Conservation (phyloP, 2,329 filamentous ascomycete genomes). For the Xylariaceae sp. region DNA sequence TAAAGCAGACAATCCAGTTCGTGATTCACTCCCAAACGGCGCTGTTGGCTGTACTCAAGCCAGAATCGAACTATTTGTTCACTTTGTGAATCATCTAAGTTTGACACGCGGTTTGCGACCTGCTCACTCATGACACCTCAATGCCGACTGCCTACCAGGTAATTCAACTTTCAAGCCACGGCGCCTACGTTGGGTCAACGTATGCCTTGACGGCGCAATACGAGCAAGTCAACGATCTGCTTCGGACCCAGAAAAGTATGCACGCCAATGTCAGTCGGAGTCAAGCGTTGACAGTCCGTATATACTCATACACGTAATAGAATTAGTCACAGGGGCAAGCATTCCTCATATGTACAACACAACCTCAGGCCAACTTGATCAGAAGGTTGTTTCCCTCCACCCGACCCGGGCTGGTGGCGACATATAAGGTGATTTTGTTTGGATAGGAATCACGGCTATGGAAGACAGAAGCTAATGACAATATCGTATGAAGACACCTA, state of each 20-base stretch:
- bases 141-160: constrained; percentile 8
- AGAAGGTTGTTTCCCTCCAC: not conserved
- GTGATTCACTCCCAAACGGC: not conserved
- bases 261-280: constrained; percentile 11
- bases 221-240: constrained; percentile 15
- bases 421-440: not conserved
- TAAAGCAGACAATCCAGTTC: not conserved
- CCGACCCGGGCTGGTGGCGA: not conserved
- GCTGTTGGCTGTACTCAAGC: not conserved
- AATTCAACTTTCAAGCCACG: constrained; percentile 5
- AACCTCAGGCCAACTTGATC: not conserved
- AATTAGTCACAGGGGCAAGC: not conserved
- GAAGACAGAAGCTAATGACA: not conserved
- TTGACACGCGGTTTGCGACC: not conserved
- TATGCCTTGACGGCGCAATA: constrained; percentile 5
- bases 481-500: constrained; percentile 2
- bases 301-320: not conserved
- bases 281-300: not conserved
- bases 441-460: not conserved
- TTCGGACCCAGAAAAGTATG: constrained; percentile 8
- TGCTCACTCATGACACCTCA: not conserved
- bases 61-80: not conserved
- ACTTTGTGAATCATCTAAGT: not conserved
- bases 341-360: not conserved
- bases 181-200: constrained; percentile 7